A percentile compares a stretch with the other conserved stretches of the same genome.
Conservation (phyloP, 768 basidiomycete genomes). For the Russula dissimulans region DNA sequence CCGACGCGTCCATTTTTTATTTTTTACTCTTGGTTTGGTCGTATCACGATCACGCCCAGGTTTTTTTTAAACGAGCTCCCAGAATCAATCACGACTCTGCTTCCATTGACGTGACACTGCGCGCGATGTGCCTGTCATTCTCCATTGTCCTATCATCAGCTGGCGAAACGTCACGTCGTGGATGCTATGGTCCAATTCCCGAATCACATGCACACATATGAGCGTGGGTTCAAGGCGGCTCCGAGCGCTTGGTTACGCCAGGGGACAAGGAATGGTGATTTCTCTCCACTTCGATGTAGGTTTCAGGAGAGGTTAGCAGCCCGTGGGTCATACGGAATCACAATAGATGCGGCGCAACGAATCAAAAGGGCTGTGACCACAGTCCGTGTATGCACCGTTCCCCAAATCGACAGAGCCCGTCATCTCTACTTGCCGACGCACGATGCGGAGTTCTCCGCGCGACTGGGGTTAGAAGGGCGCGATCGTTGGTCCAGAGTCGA, state of each 20-base stretch:
- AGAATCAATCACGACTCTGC: too few species aligned
- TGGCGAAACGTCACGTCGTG: not conserved
- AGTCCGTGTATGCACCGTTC: too few species aligned
- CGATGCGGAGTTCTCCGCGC: not conserved
- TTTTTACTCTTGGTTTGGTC: not conserved
- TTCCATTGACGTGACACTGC: too few species aligned
- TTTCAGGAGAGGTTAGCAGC: too few species aligned
- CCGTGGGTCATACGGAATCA: too few species aligned
- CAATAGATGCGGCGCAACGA: too few species aligned
- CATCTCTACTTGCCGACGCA: not conserved
- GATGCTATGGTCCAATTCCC: not conserved
- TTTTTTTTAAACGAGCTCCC: too few species aligned
- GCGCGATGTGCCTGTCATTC: not conserved
- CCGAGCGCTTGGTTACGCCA: not conserved
- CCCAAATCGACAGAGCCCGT: not conserved
- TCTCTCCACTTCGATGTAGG: not conserved
- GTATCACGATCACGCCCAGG: too few species aligned
- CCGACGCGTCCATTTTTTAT: not conserved
- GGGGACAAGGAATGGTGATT: not conserved
- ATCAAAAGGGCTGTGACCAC: too few species aligned
- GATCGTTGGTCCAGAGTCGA: not conserved
- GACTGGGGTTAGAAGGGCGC: not conserved
- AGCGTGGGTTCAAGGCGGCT: not conserved
- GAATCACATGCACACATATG: not conserved
- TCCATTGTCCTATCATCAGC: slow-evolving; percentile 1